phyloP scores from a whole-genome alignment of 2,329 filamentous ascomycete species.

The Pseudogymnoascus sp. region DNA sequence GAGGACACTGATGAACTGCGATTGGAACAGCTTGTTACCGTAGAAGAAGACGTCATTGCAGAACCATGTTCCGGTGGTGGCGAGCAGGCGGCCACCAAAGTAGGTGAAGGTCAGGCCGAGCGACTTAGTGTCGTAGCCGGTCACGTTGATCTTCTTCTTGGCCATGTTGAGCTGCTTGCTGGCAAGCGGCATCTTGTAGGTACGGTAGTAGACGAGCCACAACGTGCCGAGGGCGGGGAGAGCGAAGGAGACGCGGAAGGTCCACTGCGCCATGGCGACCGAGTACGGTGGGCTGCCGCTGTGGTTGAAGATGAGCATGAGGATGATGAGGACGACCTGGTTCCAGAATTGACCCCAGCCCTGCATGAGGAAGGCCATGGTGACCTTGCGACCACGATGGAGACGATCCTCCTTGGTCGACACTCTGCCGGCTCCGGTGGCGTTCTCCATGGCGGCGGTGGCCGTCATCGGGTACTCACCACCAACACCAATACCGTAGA shows the following conservation, averaged over 20 bases:
- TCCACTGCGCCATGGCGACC: slow-evolving; percentile 72
- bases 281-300: slow-evolving; percentile 63
- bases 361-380: slow-evolving; percentile 95
- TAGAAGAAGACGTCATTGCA: slow-evolving; percentile 99
- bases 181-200: slow-evolving; percentile 86
- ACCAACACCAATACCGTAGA: slow-evolving; percentile 71
- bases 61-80: slow-evolving; percentile 86
- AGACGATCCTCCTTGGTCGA: slow-evolving; percentile 85
- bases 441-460: slow-evolving; percentile 89
- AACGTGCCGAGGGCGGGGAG: slow-evolving; percentile 84
- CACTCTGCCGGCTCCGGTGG: slow-evolving; percentile 74
- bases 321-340: slow-evolving; percentile 79
- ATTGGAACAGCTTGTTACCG: slow-evolving; percentile 96
- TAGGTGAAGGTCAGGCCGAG: slow-evolving; percentile 70
- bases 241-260: slow-evolving; percentile 86
- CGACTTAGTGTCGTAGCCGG: slow-evolving; percentile 85
- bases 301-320: slow-evolving; percentile 83
- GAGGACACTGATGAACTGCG: slow-evolving; percentile 79
- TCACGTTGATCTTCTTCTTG: slow-evolving; percentile 82
- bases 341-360: slow-evolving; percentile 96
- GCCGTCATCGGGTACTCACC: slow-evolving; percentile 97
- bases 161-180: slow-evolving; percentile 73
- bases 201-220: slow-evolving; percentile 94
- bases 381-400: slow-evolving; percentile 92
- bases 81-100: slow-evolving; percentile 80